Conservation (phyloP, 139 green algal species). For the Klebsormidium nitens region DNA sequence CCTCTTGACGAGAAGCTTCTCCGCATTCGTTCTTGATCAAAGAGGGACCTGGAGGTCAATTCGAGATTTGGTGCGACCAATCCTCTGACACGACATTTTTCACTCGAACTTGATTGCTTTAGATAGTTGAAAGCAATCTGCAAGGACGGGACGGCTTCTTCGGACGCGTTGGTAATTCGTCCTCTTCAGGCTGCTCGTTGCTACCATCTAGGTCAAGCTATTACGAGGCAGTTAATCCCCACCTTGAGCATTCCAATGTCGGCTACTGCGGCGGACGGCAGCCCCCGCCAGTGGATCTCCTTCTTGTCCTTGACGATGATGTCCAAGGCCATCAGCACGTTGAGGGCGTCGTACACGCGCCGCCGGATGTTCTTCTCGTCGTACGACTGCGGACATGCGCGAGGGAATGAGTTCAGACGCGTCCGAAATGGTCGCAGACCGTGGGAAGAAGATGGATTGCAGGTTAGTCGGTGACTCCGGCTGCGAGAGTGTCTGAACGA, state of each 20-base stretch:
- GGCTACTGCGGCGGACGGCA: slow-evolving; percentile 41
- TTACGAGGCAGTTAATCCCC: neutral
- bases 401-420: neutral
- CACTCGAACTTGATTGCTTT: too few species aligned
- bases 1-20: too few species aligned
- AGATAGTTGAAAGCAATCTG: too few species aligned
- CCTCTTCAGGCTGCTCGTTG: too few species aligned
- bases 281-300: slow-evolving; percentile 69
- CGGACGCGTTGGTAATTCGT: too few species aligned
- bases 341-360: slow-evolving; percentile 96
- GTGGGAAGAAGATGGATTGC: neutral
- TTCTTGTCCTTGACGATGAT: slow-evolving; percentile 93
- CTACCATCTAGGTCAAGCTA: too few species aligned
- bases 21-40: too few species aligned
- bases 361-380: slow-evolving; percentile 92
- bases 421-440: neutral
- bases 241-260: slow-evolving; percentile 2
- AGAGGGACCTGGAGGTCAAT: too few species aligned
- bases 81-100: too few species aligned
- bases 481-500: too few species aligned
- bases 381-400: slow-evolving; percentile 31
- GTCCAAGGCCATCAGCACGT: slow-evolving; percentile 92
- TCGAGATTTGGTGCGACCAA: too few species aligned
- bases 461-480: neutral
- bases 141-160: too few species aligned